These are phyloP conservation scores for Allium cepa DNA, from an alignment of 106 monocot genomes.

Conservation along the genomic window DNA sequence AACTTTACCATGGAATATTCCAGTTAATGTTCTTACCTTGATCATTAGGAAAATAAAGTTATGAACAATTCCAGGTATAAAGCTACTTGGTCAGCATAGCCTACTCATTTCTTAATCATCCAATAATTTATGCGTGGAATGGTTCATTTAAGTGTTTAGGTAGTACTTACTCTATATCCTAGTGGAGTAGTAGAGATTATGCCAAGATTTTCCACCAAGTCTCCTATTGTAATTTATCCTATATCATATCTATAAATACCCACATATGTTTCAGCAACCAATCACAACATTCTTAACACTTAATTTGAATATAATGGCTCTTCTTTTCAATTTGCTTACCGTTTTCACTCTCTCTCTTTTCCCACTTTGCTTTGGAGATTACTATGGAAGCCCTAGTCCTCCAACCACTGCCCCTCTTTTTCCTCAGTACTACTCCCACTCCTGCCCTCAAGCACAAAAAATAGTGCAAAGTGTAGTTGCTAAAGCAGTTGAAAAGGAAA, in stretches of 20 bases:
- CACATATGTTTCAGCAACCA: background rate
- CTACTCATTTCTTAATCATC: background rate
- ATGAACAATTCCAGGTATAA: background rate
- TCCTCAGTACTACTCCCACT: constrained; percentile 2
- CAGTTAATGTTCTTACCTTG: background rate
- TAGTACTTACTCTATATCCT: background rate
- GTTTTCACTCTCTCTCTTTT: background rate
- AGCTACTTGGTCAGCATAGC: background rate
- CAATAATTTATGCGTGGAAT: background rate
- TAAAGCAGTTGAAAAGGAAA: constrained; percentile 2
- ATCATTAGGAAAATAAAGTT: background rate
- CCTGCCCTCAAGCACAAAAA: constrained; percentile 5
- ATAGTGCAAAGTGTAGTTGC: constrained; percentile 3
- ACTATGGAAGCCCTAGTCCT: background rate
- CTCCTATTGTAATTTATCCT: background rate
- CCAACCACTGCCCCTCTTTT: background rate
- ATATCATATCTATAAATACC: background rate
- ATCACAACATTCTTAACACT: background rate
- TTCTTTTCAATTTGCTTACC: background rate
- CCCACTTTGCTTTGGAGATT: background rate
- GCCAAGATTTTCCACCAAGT: background rate
- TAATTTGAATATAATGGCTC: background rate
- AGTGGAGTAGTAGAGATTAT: constrained; percentile 1
- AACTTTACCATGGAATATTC: too few species aligned
- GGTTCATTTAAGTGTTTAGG: background rate